Evolutionary conservation across 2,329 filamentous ascomycete genomes (phyloP).

Genomic region (Paecilomyces niveus): DNA sequence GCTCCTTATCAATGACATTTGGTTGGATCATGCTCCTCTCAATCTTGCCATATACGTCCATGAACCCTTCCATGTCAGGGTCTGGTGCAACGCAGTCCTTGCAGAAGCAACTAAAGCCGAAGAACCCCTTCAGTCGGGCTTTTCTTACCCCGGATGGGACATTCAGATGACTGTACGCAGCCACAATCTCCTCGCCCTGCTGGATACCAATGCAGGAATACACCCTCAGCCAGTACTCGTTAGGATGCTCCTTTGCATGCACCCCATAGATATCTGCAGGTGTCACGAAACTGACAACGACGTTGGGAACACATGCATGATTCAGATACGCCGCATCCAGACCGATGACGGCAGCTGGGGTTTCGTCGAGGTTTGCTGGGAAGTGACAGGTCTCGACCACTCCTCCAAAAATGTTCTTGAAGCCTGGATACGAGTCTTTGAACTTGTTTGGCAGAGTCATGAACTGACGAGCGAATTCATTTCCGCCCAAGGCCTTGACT

Average conservation of each 20-base stretch:
- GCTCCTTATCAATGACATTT: constrained; percentile 4
- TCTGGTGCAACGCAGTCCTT: constrained; percentile 9
- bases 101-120: constrained; percentile 19
- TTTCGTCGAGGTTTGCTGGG: background rate
- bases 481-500: background rate
- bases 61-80: constrained; percentile 5
- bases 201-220: constrained; percentile 13
- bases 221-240: constrained; percentile 2
- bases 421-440: background rate
- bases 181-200: constrained; percentile 18
- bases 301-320: constrained; percentile 19
- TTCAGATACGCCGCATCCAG: constrained; percentile 13
- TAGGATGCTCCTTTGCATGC: background rate
- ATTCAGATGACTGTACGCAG: constrained; percentile 11
- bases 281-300: constrained; percentile 8
- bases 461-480: background rate
- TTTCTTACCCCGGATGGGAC: constrained; percentile 5
- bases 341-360: constrained; percentile 4
- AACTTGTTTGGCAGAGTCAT: background rate
- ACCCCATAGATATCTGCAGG: background rate
- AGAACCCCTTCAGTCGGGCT: constrained; percentile 4
- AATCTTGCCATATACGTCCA: constrained; percentile 6
- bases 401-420: background rate
- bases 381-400: background rate
- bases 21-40: constrained; percentile 2